Percentiles rank a stretch among this genome's conserved stretches.
Conservation (phyloP, 1,284 basidiomycete species). For the Sporisorium exsertum region DNA sequence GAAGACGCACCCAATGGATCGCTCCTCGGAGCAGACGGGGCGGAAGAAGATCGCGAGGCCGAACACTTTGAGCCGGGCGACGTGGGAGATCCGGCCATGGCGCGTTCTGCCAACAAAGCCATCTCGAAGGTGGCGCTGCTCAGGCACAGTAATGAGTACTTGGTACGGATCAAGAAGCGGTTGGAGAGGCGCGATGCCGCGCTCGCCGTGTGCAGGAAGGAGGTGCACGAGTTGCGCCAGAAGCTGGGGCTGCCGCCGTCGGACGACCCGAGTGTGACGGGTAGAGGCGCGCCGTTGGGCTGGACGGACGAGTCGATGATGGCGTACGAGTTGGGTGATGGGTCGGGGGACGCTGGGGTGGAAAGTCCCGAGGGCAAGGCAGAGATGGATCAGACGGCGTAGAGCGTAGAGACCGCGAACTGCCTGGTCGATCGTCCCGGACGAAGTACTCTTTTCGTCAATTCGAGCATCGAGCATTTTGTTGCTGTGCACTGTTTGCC, state of each 20-base stretch:
- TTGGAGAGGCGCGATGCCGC: slow-evolving; percentile 86
- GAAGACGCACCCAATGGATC: slow-evolving; percentile 65
- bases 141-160: slow-evolving; percentile 88
- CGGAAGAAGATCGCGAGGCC: slow-evolving; percentile 55
- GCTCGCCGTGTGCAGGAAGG: slow-evolving; percentile 78
- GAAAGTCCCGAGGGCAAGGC: slow-evolving; percentile 6
- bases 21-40: slow-evolving; percentile 63
- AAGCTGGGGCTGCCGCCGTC: slow-evolving; percentile 58
- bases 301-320: slow-evolving; percentile 24
- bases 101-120: slow-evolving; percentile 74
- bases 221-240: slow-evolving; percentile 77
- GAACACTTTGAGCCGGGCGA: slow-evolving; percentile 58
- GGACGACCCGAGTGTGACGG: slow-evolving; percentile 42
- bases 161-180: slow-evolving; percentile 80
- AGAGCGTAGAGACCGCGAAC: slow-evolving; percentile 6
- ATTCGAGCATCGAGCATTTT: background rate
- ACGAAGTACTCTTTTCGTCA: too few relatives aligned
- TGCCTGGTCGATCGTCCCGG: too few relatives aligned
- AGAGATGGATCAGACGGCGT: slow-evolving; percentile 43
- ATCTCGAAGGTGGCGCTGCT: slow-evolving; percentile 93
- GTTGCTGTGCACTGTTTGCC: background rate
- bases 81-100: slow-evolving; percentile 48
- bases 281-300: slow-evolving; percentile 23
- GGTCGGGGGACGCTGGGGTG: background rate
- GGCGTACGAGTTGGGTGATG: slow-evolving; percentile 1